Conservation (phyloP, 768 basidiomycete species). For the Serendipita indica region DNA sequence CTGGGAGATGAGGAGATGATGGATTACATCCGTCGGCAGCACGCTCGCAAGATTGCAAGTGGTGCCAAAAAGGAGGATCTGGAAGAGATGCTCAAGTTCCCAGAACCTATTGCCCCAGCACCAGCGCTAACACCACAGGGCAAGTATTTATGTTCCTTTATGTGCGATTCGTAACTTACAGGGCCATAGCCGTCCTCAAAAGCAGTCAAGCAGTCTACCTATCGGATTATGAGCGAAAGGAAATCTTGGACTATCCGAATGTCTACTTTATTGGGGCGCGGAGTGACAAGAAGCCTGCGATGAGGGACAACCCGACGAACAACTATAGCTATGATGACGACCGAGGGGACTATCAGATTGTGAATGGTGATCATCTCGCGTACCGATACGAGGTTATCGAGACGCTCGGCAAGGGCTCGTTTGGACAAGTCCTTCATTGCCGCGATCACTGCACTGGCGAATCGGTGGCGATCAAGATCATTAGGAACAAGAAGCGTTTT, state of each 20-base stretch:
- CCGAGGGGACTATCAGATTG: conserved; percentile 87
- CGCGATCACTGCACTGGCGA: conserved; percentile 89
- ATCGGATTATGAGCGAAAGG: conserved; percentile 79
- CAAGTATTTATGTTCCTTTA: conserved; percentile 26
- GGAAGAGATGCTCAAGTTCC: conserved; percentile 80
- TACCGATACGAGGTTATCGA: conserved; percentile 94
- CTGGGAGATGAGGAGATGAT: conserved; percentile 95
- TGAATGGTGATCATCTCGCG: conserved; percentile 82
- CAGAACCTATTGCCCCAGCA: conserved; percentile 68
- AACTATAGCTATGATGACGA: conserved; percentile 98
- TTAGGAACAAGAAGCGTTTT: conserved; percentile 97
- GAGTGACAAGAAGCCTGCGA: conserved; percentile 73
- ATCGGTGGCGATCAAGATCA: conserved; percentile 98
- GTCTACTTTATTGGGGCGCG: conserved; percentile 71
- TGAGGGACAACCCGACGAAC: conserved; percentile 53
- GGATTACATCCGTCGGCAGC: conserved; percentile 80
- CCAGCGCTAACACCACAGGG: conserved; percentile 52
- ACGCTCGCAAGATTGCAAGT: conserved; percentile 69
- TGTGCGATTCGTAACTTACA: conserved; percentile 11
- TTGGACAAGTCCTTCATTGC: conserved; percentile 92
- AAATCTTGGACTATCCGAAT: conserved; percentile 72
- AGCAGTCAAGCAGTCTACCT: conserved; percentile 53
- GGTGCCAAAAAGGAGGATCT: conserved; percentile 79
- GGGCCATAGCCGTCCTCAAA: conserved; percentile 43
- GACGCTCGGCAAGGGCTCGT: conserved; percentile 93